Evolutionary conservation across 2,329 filamentous ascomycete genomes (phyloP), one percentile per base, ranked within the genome.

Genomic region (Saccharata proteae): DNA sequence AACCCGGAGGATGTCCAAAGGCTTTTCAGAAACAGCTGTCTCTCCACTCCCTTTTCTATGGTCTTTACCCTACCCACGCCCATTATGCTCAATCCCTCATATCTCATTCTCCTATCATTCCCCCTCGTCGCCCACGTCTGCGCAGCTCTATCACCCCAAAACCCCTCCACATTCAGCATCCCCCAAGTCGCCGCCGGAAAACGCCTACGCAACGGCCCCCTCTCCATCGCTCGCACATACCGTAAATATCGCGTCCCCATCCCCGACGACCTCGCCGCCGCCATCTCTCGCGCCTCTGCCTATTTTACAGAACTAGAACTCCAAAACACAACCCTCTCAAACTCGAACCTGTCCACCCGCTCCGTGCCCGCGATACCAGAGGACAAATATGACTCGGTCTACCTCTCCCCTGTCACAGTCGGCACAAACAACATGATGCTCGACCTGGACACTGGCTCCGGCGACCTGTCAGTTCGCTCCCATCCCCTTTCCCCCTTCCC

Each of bases 401-500:
- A 62, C 41, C 49, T 62, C 4, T 59, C 49, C 39, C 71, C 75
- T 0, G 70, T 84, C 26, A 64, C 60, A 3, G 60, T 84, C 38
- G 80, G 79, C 24, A 58, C 67, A 46, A 72, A 77, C 43, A 68
- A 59, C 3, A 49, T 82, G 39, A 67, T 73, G 36, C 49, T 85
- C 36, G 76, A 82, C 48, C 68, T 85, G 38, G 80, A 85, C 42
- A 85, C 80, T 10, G 77, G 64, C 38, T 78, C 63, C 40, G 64
- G 74, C 24, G 76, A 80, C 55, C 67, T 80, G 77, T 74, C 53
- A 69, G 78, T 72, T n/a, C n/a, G 75, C 0, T 62, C 61, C 12
- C 61, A 74, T 15, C 68, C 74, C 9, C 49, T 67, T 5, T 43
- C 56, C 4, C 52, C 55, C 10, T 54, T 71, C 30, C 61, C 9